phyloP scores from a whole-genome alignment of 805 yeast species.

The Sugiyamaella chiloensis region DNA sequence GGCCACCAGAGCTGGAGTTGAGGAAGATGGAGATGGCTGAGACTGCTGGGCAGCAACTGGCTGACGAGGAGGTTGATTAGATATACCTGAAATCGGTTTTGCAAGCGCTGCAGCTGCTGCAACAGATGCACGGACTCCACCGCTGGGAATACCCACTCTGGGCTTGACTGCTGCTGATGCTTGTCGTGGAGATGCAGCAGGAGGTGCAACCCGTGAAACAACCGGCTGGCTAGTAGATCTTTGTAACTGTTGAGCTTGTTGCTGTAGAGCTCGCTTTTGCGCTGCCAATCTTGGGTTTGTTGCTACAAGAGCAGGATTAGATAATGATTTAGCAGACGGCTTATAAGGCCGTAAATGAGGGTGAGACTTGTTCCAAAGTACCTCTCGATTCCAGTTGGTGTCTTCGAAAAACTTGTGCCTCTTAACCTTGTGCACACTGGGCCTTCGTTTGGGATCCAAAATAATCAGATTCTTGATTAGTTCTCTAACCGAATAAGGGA shows the following conservation, averaged over 20 bases:
- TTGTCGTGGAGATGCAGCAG: slow-evolving; percentile 1
- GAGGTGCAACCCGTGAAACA: not conserved
- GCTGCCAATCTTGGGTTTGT: slow-evolving; percentile 1
- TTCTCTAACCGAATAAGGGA: slow-evolving; percentile 62
- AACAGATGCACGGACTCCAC: slow-evolving; percentile 12
- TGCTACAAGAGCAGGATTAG: slow-evolving; percentile 8
- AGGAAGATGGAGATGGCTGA: slow-evolving; percentile 14
- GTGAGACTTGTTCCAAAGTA: slow-evolving; percentile 64
- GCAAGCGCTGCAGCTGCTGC: slow-evolving; percentile 29
- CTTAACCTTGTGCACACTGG: slow-evolving; percentile 55
- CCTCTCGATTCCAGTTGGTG: slow-evolving; percentile 65
- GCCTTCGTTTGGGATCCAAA: slow-evolving; percentile 67
- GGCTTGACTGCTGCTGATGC: slow-evolving; percentile 2
- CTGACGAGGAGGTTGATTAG: slow-evolving; percentile 4
- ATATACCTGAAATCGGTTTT: slow-evolving; percentile 14
- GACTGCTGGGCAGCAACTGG: slow-evolving; percentile 1
- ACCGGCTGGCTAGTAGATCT: not conserved
- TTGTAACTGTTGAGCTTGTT: not conserved
- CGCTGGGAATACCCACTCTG: slow-evolving; percentile 10
- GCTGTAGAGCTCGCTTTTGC: slow-evolving; percentile 1
- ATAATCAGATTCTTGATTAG: slow-evolving; percentile 64
- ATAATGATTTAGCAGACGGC: slow-evolving; percentile 15
- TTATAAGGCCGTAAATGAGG: slow-evolving; percentile 72
- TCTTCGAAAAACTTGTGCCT: slow-evolving; percentile 67
- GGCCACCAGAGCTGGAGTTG: not conserved